Evolutionary conservation across 192 early-diverging fungal species (phyloP).

Genomic region (Umbelopsis ramanniana): DNA sequence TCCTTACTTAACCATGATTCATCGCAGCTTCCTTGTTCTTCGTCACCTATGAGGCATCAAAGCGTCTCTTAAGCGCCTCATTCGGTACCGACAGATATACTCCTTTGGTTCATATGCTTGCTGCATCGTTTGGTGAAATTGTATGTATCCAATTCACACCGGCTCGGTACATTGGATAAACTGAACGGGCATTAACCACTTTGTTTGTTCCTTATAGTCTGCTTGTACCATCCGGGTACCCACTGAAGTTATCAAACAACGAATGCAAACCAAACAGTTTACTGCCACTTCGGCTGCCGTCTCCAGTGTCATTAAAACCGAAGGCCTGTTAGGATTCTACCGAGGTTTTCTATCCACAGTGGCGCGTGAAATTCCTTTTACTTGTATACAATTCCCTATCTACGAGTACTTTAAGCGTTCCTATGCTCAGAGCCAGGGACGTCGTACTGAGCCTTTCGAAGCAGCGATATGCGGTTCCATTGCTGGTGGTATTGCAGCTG

Average conservation of each 20-base stretch:
- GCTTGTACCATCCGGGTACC: conserved; percentile 94
- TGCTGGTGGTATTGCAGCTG: conserved; percentile 89
- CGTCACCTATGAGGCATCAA: conserved; percentile 86
- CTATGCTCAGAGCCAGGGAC: conserved; percentile 51
- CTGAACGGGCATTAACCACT: not conserved
- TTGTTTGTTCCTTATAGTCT: conserved; percentile 47
- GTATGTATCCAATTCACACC: conserved; percentile 46
- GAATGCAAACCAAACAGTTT: conserved; percentile 91
- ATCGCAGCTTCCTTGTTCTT: conserved; percentile 83
- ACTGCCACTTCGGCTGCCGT: conserved; percentile 64
- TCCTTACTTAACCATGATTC: not conserved
- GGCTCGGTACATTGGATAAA: too few relatives aligned
- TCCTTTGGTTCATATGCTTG: conserved; percentile 82
- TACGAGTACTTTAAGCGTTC: conserved; percentile 87
- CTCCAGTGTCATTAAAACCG: conserved; percentile 61
- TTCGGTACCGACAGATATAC: conserved; percentile 53
- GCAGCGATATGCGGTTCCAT: conserved; percentile 87
- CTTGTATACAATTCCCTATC: conserved; percentile 95
- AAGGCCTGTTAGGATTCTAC: conserved; percentile 89
- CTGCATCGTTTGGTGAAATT: conserved; percentile 90
- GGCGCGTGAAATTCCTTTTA: conserved; percentile 95
- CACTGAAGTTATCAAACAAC: conserved; percentile 94
- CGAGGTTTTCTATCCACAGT: conserved; percentile 92
- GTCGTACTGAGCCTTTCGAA: conserved; percentile 72
- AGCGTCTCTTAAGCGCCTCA: conserved; percentile 50